phyloP scores from a whole-genome alignment of 176 grass and related monocot genomes.

The Oryza meyeriana region DNA sequence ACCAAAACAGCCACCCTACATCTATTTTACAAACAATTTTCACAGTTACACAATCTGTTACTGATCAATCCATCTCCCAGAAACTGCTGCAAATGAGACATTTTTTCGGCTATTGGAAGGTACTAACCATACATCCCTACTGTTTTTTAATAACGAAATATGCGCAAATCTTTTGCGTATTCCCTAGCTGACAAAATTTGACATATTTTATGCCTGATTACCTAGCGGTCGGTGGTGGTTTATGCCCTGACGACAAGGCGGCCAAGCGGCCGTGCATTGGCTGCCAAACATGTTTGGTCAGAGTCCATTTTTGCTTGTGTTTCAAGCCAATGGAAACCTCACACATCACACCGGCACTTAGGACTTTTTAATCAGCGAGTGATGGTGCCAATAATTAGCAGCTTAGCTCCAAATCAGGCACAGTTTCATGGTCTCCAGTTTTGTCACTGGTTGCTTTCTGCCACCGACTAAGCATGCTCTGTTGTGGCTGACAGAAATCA shows the following conservation, averaged over 20 bases:
- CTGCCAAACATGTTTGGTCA: constrained; percentile 22
- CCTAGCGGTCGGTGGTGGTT: constrained; percentile 21
- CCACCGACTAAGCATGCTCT: background rate
- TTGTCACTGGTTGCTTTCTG: constrained; percentile 39
- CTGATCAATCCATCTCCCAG: background rate
- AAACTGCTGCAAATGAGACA: background rate
- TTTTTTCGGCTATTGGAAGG: background rate
- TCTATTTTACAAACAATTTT: background rate
- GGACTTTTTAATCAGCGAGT: background rate
- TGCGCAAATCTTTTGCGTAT: background rate
- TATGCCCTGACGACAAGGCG: constrained; percentile 2
- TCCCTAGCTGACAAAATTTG: background rate
- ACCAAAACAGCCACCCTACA: background rate
- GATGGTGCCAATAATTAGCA: constrained; percentile 19
- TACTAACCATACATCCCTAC: background rate
- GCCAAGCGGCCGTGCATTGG: no score
- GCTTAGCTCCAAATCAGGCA: constrained; percentile 19
- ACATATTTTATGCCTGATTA: background rate
- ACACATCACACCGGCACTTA: constrained; percentile 1
- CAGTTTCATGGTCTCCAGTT: constrained; percentile 13
- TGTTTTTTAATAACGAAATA: background rate
- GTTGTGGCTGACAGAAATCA: background rate
- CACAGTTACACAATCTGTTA: background rate
- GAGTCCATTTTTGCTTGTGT: constrained; percentile 6
- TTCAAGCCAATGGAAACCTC: constrained; percentile 30